Base-by-base conservation (phyloP, 768 basidiomycete species). In the Tephrocybe sp. region DNA sequence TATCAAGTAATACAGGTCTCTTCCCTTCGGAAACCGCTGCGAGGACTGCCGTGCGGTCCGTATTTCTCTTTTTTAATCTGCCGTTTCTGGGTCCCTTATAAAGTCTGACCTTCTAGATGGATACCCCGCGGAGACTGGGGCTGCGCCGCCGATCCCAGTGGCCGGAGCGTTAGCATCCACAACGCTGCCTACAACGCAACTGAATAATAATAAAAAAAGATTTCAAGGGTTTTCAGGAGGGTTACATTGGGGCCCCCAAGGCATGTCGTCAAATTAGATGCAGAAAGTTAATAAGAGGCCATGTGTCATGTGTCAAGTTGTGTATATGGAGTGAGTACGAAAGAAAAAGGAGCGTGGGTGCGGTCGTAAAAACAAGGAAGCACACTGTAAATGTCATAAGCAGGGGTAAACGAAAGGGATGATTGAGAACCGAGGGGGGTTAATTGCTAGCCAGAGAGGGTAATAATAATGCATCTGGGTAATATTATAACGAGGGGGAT, bases 61-160 rank as follows among this genome's bases (percentile, higher is more conserved):
- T 72, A 51, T 53, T 52, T 28, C 57, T n/a, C n/a, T 44, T 17
- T 49, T 43, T n/a, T 20, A 11, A 23, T 45, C 39, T 8, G 34
- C 11, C 50, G n/a, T 45, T 43, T 54, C 34, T 48, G n/a, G n/a
- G n/a, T n/a, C n/a, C n/a, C 28, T 51, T 18, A 42, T 57, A 51
- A 49, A 54, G 23, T 26, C 32, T 59, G 20, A 59, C 36, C 28
- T 45, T 55, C 45, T 66, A 89, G 89, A 56, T 95, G 93, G 94
- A 88, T 94, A 68, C 94, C 94, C 42, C 86, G 92, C 61, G 89
- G 86, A 50, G 96, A 98, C 68, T 99, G 96, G 96, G 96, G 96
- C 50, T 97, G 96, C 64, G 77, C 90, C 2, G 72, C 91, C 25
- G 97, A 99, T 68, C 97, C 97, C 25, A 94, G 92, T 56, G 97